A percentile compares a stretch with the other conserved stretches of the same genome.
These are phyloP conservation scores for Allium cepa DNA, from an alignment of 106 monocot genomes.

Conservation along the genomic window DNA sequence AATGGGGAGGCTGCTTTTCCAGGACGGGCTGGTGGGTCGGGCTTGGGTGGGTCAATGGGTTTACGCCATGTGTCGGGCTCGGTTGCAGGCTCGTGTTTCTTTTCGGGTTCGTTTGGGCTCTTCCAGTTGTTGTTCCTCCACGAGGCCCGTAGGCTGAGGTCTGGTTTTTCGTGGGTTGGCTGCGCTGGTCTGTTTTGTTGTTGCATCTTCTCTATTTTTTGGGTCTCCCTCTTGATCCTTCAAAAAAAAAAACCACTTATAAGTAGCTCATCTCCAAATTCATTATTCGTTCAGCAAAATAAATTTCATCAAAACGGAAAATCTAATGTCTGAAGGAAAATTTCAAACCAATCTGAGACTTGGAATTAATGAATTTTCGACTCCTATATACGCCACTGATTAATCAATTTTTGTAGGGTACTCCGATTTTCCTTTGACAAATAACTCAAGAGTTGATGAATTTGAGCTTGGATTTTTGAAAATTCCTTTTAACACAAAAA, in stretches of 20 bases:
- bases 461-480: no score
- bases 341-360: no score
- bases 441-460: no score
- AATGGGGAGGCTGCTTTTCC: slow-evolving; percentile 61
- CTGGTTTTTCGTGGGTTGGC: slow-evolving; percentile 27
- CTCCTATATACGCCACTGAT: no score
- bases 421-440: no score
- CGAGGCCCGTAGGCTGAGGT: slow-evolving; percentile 26
- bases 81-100: slow-evolving; percentile 20
- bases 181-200: slow-evolving; percentile 20
- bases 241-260: background rate
- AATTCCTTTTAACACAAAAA: no score
- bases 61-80: slow-evolving; percentile 87
- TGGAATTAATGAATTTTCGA: no score
- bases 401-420: no score
- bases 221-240: slow-evolving; percentile 30
- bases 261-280: no score
- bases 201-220: slow-evolving; percentile 20
- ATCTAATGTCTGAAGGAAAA: no score
- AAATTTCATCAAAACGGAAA: no score
- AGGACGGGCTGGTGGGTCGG: slow-evolving; percentile 20
- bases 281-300: no score
- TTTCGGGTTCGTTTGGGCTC: slow-evolving; percentile 36
- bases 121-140: slow-evolving; percentile 51
- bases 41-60: slow-evolving; percentile 44